phyloP scores from a whole-genome alignment of 768 basidiomycete genomes.

The Pleurotus platypus region DNA sequence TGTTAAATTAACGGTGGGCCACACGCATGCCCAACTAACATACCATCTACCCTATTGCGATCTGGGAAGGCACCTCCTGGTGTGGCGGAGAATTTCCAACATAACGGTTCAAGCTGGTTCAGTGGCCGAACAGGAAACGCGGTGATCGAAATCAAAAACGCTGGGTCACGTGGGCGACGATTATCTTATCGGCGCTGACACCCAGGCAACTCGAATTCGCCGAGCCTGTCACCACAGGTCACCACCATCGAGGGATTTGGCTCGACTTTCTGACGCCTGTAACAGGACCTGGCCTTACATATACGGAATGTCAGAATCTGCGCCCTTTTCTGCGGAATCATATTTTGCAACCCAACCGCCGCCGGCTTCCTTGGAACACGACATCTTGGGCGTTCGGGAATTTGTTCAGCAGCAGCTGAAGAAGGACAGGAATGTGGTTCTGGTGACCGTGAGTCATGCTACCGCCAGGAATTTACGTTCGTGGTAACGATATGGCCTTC shows the following conservation, averaged over 20 bases:
- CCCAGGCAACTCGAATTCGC: background rate
- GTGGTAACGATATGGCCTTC: slow-evolving; percentile 8
- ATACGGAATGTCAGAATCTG: slow-evolving; percentile 23
- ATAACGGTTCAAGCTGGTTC: background rate
- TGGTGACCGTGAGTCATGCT: slow-evolving; percentile 78
- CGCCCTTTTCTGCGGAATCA: slow-evolving; percentile 76
- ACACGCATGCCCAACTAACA: background rate
- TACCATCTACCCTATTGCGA: background rate
- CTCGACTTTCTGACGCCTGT: background rate
- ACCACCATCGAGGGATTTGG: background rate
- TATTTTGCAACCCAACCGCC: slow-evolving; percentile 89
- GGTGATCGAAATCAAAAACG: background rate
- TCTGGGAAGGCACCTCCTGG: background rate
- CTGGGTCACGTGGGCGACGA: background rate
- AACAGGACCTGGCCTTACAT: background rate
- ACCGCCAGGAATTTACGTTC: background rate
- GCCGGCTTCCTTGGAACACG: slow-evolving; percentile 68
- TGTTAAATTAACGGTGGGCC: background rate
- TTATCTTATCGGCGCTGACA: slow-evolving; percentile 5
- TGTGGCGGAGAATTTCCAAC: background rate
- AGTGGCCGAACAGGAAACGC: background rate
- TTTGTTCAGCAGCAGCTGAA: slow-evolving; percentile 71
- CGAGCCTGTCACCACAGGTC: background rate
- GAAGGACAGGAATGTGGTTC: slow-evolving; percentile 72
- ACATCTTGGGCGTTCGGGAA: slow-evolving; percentile 56